Conservation (phyloP, 148 eudicot species). For the Fagopyrum esculentum region DNA sequence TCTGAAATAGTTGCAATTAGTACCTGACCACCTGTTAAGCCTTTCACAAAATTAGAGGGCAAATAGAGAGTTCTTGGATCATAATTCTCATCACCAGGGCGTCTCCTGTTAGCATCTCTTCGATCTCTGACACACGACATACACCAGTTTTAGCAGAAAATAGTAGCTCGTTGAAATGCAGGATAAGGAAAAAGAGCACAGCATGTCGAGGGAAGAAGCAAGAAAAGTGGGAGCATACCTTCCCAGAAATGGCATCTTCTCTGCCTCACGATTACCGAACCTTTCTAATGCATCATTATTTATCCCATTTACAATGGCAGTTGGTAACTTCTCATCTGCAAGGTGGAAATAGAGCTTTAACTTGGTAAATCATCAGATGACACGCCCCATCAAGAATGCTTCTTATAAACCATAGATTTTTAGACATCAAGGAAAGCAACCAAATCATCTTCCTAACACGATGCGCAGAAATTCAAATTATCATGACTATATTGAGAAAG, state of each 20-base stretch:
- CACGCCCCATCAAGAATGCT: neutral
- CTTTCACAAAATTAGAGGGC: conserved; percentile 68
- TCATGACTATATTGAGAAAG: neutral
- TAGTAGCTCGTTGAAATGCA: neutral
- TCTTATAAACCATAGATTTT: neutral
- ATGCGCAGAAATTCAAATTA: neutral
- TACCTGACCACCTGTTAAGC: conserved; percentile 81
- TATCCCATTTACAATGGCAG: conserved; percentile 21
- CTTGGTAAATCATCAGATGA: conserved; percentile 2
- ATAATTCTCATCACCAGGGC: conserved; percentile 68
- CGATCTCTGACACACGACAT: conserved; percentile 41
- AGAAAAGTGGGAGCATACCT: conserved; percentile 42
- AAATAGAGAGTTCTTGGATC: conserved; percentile 80
- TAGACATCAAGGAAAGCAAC: neutral
- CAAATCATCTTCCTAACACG: neutral
- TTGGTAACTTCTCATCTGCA: conserved; percentile 38
- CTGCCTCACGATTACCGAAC: conserved; percentile 68
- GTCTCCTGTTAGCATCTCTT: conserved; percentile 67
- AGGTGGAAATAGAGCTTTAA: neutral
- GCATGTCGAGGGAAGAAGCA: neutral
- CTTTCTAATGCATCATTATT: conserved; percentile 50
- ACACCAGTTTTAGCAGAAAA: neutral
- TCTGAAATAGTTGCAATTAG: neutral
- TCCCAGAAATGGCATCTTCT: conserved; percentile 70
- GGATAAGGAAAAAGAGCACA: neutral